A percentile compares a stretch with the other conserved stretches of the same genome.
Conservation (phyloP, 345 rosid genomes). For the Salix exigua region DNA sequence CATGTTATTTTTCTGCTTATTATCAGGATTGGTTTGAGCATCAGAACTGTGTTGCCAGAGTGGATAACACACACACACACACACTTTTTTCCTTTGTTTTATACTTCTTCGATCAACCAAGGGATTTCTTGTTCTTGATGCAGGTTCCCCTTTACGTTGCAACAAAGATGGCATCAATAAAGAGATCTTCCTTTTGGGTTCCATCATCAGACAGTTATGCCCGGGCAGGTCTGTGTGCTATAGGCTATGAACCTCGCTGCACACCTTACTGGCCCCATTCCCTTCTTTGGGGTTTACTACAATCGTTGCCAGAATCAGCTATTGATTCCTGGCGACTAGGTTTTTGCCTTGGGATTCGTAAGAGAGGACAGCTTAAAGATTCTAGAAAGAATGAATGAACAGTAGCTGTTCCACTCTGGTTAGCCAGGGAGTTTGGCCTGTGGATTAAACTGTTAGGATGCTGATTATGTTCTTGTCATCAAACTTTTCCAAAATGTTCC, state of each 20-base stretch:
- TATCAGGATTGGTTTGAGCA: neutral
- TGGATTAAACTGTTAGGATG: neutral
- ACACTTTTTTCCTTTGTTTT: neutral
- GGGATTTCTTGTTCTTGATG: constrained; percentile 14
- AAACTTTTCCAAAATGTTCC: neutral
- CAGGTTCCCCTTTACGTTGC: constrained; percentile 83
- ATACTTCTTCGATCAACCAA: neutral
- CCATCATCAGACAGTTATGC: constrained; percentile 73
- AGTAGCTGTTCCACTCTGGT: neutral
- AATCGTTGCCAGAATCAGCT: constrained; percentile 43
- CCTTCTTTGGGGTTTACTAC: constrained; percentile 49
- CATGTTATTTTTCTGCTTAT: neutral
- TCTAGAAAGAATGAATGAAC: constrained; percentile 54
- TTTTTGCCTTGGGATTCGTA: constrained; percentile 53
- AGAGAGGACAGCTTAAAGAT: constrained; percentile 67
- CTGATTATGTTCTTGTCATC: neutral
- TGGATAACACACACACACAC: neutral
- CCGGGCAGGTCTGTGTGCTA: constrained; percentile 52
- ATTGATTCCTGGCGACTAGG: constrained; percentile 49
- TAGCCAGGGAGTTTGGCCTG: neutral
- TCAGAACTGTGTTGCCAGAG: neutral
- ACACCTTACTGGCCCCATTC: constrained; percentile 85
- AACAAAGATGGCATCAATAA: constrained; percentile 77
- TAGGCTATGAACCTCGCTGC: constrained; percentile 71
- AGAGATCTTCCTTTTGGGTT: constrained; percentile 63